Evolutionary conservation across 1,284 basidiomycete species (phyloP).

Genomic region (Malassezia globosa): DNA sequence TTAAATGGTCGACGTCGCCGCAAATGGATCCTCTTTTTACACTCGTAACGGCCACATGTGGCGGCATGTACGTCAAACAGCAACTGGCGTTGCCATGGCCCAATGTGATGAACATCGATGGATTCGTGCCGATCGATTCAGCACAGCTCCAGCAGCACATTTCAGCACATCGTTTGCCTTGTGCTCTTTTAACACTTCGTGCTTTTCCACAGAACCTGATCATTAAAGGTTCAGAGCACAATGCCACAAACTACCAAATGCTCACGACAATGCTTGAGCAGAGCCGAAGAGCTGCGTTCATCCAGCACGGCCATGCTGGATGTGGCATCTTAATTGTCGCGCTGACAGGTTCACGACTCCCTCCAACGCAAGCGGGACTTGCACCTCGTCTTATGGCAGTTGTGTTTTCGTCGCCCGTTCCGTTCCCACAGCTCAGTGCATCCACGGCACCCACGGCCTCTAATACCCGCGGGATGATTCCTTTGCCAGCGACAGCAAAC

Average conservation of each 20-base stretch:
- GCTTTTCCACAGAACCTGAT: neutral
- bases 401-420: conserved; percentile 27
- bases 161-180: conserved; percentile 2
- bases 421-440: conserved; percentile 21
- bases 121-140: neutral
- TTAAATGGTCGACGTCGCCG: conserved; percentile 26
- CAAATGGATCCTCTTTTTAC: conserved; percentile 25
- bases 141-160: conserved; percentile 5
- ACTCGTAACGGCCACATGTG: conserved; percentile 21
- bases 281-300: conserved; percentile 31
- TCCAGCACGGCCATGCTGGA: conserved; percentile 23
- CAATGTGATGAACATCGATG: conserved; percentile 7
- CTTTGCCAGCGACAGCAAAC: neutral
- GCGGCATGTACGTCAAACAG: conserved; percentile 15
- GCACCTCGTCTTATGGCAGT: conserved; percentile 26
- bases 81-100: conserved; percentile 14
- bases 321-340: conserved; percentile 28
- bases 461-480: conserved; percentile 12
- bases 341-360: conserved; percentile 14
- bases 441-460: neutral
- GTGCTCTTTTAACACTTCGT: conserved; percentile 6
- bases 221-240: conserved; percentile 21
- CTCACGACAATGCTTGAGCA: conserved; percentile 27
- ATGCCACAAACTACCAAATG: conserved; percentile 28
- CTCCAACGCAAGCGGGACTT: neutral